Conservation (phyloP, 179 eudicot genomes). For the Spinacia oleracea region DNA sequence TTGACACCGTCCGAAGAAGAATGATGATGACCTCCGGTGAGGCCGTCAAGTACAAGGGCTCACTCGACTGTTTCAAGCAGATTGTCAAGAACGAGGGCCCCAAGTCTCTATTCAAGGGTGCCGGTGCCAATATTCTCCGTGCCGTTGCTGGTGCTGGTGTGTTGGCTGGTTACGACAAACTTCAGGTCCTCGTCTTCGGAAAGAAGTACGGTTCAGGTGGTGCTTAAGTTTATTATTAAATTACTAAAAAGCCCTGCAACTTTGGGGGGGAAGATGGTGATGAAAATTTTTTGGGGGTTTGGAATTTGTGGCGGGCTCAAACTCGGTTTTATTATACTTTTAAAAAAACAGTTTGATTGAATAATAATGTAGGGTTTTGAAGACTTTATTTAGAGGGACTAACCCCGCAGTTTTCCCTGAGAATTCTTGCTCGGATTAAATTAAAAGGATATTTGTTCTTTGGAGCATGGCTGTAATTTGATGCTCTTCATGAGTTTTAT, state of each 20-base stretch:
- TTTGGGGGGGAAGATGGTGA: conserved; percentile 30
- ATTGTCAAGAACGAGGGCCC: conserved; percentile 73
- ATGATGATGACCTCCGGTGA: conserved; percentile 94
- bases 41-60: conserved; percentile 83
- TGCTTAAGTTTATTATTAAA: conserved; percentile 41
- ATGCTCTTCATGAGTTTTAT: conserved; percentile 18
- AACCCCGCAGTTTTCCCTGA: conserved; percentile 34
- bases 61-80: conserved; percentile 61
- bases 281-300: conserved; percentile 25
- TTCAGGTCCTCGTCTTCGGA: conserved; percentile 65
- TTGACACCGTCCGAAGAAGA: conserved; percentile 75
- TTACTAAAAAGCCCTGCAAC: conserved; percentile 1
- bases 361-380: conserved; percentile 34
- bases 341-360: conserved; percentile 13
- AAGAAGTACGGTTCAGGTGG: conserved; percentile 77
- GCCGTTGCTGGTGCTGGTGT: conserved; percentile 89
- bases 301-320: conserved; percentile 23
- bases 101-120: conserved; percentile 80
- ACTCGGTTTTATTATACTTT: conserved; percentile 14
- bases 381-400: conserved; percentile 31
- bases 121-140: conserved; percentile 81
- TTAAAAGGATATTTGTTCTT: conserved; percentile 12
- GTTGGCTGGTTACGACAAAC: conserved; percentile 75
- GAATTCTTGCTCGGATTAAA: conserved; percentile 29
- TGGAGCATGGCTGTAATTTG: conserved; percentile 12